phyloP scores from a whole-genome alignment of 495 filamentous ascomycete species.

The Hypoxylon fragiforme region DNA sequence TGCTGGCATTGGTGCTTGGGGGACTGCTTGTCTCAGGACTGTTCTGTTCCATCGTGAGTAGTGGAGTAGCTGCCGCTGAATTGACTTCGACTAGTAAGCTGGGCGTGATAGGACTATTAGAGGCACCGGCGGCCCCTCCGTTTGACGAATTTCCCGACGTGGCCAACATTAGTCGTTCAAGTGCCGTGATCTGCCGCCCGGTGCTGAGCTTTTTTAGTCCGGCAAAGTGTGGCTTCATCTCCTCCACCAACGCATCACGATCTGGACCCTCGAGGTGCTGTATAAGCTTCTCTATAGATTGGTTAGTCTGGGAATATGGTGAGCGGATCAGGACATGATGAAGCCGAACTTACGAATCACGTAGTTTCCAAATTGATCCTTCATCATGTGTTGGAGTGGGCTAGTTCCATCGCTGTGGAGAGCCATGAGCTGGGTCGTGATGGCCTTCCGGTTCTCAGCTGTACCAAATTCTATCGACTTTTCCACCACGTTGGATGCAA shows the following conservation, averaged over 20 bases:
- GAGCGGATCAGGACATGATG: no score
- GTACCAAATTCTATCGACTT: conserved; percentile 82
- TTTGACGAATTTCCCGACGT: conserved; percentile 25
- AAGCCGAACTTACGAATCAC: conserved; percentile 78
- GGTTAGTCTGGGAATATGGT: conserved; percentile 32
- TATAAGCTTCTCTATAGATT: conserved; percentile 72
- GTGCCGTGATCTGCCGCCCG: conserved; percentile 75
- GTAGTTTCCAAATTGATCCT: conserved; percentile 94
- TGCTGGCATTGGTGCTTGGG: conserved; percentile 60
- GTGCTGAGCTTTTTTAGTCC: conserved; percentile 72
- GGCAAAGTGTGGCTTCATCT: conserved; percentile 73
- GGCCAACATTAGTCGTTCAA: conserved; percentile 63
- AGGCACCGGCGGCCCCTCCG: conserved; percentile 10
- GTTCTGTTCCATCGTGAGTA: conserved; percentile 63
- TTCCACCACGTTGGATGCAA: conserved; percentile 96
- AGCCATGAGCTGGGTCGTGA: conserved; percentile 67
- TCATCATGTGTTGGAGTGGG: conserved; percentile 74
- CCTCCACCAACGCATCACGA: conserved; percentile 65
- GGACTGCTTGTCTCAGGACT: conserved; percentile 65
- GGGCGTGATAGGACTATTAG: conserved; percentile 34
- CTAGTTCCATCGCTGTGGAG: conserved; percentile 65
- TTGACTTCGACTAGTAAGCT: conserved; percentile 52
- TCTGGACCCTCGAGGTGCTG: conserved; percentile 68
- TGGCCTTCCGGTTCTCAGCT: conserved; percentile 67
- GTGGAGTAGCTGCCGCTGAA: conserved; percentile 59